phyloP scores from a whole-genome alignment of 2,329 filamentous ascomycete species.

The Verticillium dahliae region DNA sequence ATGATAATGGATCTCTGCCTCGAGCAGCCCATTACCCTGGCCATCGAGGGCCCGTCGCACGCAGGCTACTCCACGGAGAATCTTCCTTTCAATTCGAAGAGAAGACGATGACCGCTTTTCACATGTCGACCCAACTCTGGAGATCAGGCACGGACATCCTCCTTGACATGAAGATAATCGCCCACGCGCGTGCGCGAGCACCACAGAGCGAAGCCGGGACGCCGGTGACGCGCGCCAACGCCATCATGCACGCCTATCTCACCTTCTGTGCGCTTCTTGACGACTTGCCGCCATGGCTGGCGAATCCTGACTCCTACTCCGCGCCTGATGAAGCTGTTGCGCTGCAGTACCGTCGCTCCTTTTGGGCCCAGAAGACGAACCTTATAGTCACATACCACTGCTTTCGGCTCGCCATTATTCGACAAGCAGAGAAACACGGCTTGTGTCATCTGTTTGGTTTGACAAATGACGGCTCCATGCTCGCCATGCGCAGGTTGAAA shows the following conservation, averaged over 20 bases:
- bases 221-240: neutral
- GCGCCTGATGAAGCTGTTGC: neutral
- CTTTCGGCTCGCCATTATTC: slow-evolving; percentile 29
- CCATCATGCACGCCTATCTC: neutral
- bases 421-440: neutral
- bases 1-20: slow-evolving; percentile 35
- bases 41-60: neutral
- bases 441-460: neutral
- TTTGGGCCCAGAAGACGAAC: slow-evolving; percentile 31
- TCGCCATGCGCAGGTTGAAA: slow-evolving; percentile 24
- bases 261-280: neutral
- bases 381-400: slow-evolving; percentile 32
- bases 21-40: slow-evolving; percentile 29
- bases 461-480: neutral
- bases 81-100: neutral
- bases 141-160: neutral
- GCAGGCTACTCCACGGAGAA: neutral
- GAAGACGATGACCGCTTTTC: neutral
- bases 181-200: neutral
- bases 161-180: neutral
- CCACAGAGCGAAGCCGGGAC: neutral
- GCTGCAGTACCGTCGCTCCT: slow-evolving; percentile 1
- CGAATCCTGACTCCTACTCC: neutral
- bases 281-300: neutral
- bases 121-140: neutral